phyloP scores from a whole-genome alignment of 148 eudicot genomes.

The Bassia scoparia region DNA sequence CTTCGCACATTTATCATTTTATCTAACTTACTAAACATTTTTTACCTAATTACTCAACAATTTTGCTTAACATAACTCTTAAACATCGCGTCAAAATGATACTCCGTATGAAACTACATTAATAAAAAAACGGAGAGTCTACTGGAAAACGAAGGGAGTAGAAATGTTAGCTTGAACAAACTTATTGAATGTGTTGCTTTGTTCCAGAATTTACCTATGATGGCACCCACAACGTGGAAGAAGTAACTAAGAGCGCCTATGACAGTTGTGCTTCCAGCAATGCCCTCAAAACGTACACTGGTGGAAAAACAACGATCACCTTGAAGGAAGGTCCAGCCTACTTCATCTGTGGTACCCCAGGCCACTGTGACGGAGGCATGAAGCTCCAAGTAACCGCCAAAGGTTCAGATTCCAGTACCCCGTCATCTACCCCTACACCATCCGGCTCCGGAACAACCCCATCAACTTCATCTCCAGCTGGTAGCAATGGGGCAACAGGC shows the following conservation, averaged over 20 bases:
- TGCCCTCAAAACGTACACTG: conserved; percentile 2
- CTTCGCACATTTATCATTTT: too few relatives aligned
- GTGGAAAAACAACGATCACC: conserved; percentile 20
- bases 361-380: conserved; percentile 28
- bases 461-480: conserved; percentile 2
- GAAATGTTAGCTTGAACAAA: too few relatives aligned
- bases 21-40: too few relatives aligned
- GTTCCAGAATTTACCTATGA: conserved; percentile 27
- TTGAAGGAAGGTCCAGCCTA: conserved; percentile 25
- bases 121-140: too few relatives aligned
- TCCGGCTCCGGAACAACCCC: background rate
- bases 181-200: background rate
- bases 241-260: conserved; percentile 24
- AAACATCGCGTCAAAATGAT: too few relatives aligned
- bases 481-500: conserved; percentile 9
- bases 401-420: background rate
- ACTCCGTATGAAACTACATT: too few relatives aligned
- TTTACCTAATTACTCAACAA: too few relatives aligned
- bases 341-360: conserved; percentile 30
- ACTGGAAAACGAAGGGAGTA: too few relatives aligned
- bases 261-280: conserved; percentile 19
- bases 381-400: conserved; percentile 28
- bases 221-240: conserved; percentile 20
- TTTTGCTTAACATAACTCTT: too few relatives aligned
- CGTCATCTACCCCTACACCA: conserved; percentile 12